A percentile compares a stretch with the other conserved stretches of the same genome.
phyloP scores from a whole-genome alignment of 169 alveolate species.

The Prorocentrum cordatum region DNA sequence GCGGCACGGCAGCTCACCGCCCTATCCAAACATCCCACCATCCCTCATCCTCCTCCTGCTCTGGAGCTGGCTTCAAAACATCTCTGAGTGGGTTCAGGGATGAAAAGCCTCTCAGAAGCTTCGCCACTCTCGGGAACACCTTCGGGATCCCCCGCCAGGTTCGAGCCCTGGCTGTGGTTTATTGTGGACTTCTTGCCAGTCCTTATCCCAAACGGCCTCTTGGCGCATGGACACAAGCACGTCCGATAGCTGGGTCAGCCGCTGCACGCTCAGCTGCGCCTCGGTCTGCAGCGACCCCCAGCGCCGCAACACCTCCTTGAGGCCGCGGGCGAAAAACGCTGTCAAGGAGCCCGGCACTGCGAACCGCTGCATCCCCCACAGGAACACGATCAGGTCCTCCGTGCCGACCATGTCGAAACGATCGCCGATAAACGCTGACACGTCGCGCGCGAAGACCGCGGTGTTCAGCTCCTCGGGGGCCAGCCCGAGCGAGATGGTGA shows the following conservation, averaged over 20 bases:
- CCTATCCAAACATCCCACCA: too few relatives aligned
- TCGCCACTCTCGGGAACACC: too few relatives aligned
- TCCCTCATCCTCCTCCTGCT: too few relatives aligned
- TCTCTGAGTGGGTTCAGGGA: too few relatives aligned
- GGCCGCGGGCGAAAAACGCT: constrained; percentile 2
- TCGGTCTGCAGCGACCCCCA: neutral
- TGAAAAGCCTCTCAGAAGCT: too few relatives aligned
- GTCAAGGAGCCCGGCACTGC: constrained; percentile 9
- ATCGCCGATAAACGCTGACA: neutral
- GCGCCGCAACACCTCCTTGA: constrained; percentile 2
- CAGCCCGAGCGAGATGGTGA: constrained; percentile 16
- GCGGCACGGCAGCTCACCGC: too few relatives aligned
- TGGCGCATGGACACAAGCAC: neutral
- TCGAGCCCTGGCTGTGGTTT: too few relatives aligned
- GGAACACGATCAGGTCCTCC: constrained; percentile 27
- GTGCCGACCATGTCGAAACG: constrained; percentile 7
- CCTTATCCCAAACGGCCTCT: too few relatives aligned
- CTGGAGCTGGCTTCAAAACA: too few relatives aligned
- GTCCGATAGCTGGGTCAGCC: constrained; percentile 25
- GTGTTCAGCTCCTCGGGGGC: constrained; percentile 24
- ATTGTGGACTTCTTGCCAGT: too few relatives aligned
- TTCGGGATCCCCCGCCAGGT: too few relatives aligned
- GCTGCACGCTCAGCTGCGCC: neutral
- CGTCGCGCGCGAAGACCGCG: constrained; percentile 47
- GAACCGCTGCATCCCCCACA: constrained; percentile 22